Base-by-base conservation (phyloP, 2,329 filamentous ascomycete genomes). In the Talaromyces atroroseus region DNA sequence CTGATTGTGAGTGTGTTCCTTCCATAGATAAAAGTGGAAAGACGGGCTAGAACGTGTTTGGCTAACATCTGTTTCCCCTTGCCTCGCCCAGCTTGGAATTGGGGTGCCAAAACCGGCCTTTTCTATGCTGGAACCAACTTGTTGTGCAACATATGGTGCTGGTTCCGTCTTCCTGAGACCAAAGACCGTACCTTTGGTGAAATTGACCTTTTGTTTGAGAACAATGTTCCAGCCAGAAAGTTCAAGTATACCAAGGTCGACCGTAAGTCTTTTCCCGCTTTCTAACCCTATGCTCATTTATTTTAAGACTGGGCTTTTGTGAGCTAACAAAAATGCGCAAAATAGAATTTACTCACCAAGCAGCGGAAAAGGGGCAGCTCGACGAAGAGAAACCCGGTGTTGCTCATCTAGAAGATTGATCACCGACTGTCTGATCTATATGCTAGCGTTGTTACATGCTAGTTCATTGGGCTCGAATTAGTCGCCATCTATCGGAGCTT, bases 71-170 rank as follows among this genome's bases (percentile, higher is more conserved):
- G 23, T 10, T 21, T 16, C 21, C 23, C 18, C 16, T 40, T 18
- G 5, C 11, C 26, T 29, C 26, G 26, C 8, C 11, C 18, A 1
- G 87, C 84, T 0, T 96, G 92, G 91, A 78, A 94, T 72, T 95
- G 90, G 90, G 80, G 83, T 59, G 94, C 92, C 74, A 92, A 82
- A 65, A 83, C 90, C 0, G 90, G 90, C 34, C 95, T 95, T 76
- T 95, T 95, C 77, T 90, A 90, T 87, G 86, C 83, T 16, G 88
- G 86, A 0, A 86, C 89, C 58, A 92, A 89, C 73, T 89, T 90
- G 74, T 73, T 85, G 55, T 92, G 88, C 74, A 84, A 92, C 65
- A 75, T 94, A 16, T 95, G 92, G 74, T 87, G 87, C 0, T 92
- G 84, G 68, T 92, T 91, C 77, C 82, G 88, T 10, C 77, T 92